Percentiles rank a stretch among this genome's conserved stretches.
Evolutionary conservation across 2,329 filamentous ascomycete species (phyloP).

Genomic region (Delphinella strobiligena): DNA sequence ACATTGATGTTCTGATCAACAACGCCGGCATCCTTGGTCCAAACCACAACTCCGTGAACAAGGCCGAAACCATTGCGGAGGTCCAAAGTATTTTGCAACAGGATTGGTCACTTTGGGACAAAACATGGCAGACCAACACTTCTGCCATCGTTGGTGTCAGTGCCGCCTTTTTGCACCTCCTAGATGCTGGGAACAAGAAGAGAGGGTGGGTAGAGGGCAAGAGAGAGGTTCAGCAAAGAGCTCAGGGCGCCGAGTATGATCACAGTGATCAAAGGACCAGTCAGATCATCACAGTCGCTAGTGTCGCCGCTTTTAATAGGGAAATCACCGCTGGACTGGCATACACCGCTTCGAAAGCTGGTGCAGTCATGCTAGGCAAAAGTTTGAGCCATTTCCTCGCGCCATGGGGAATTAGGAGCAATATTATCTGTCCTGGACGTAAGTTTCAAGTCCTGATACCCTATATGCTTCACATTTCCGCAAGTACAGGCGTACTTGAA

Average conservation of each 20-base stretch:
- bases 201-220: slow-evolving; percentile 25
- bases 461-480: not conserved
- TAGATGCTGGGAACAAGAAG: slow-evolving; percentile 32
- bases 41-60: slow-evolving; percentile 26
- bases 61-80: slow-evolving; percentile 31
- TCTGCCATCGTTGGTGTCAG: slow-evolving; percentile 31
- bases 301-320: slow-evolving; percentile 27
- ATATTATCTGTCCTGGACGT: slow-evolving; percentile 34
- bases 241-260: slow-evolving; percentile 13
- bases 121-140: slow-evolving; percentile 31
- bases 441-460: slow-evolving; percentile 11
- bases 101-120: slow-evolving; percentile 22
- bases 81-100: slow-evolving; percentile 29
- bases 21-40: slow-evolving; percentile 26
- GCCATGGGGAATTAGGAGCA: slow-evolving; percentile 34
- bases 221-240: slow-evolving; percentile 15
- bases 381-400: slow-evolving; percentile 29
- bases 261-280: slow-evolving; percentile 26
- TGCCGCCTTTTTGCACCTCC: slow-evolving; percentile 33
- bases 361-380: slow-evolving; percentile 33
- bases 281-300: slow-evolving; percentile 36
- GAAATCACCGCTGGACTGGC: slow-evolving; percentile 24
- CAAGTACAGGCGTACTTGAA: not conserved
- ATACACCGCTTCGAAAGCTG: slow-evolving; percentile 34
- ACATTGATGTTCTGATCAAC: slow-evolving; percentile 39